Percentiles rank a stretch among this genome's conserved stretches.
These are phyloP conservation scores for Pichia sp. DNA, from an alignment of 1,139 yeast species.

Conservation along the genomic window DNA sequence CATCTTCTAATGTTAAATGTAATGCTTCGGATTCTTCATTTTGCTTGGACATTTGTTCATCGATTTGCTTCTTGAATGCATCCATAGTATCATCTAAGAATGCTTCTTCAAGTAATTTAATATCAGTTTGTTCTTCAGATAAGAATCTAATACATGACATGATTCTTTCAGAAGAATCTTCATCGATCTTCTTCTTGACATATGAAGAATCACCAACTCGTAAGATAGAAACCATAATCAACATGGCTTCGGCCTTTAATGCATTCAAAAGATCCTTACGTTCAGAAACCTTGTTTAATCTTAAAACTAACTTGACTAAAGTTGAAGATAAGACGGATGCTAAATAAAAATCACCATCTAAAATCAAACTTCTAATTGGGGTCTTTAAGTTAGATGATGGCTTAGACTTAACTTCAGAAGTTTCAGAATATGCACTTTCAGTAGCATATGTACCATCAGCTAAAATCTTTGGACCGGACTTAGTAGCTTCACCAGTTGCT, in stretches of 20 bases:
- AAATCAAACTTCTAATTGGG: slow-evolving; percentile 76
- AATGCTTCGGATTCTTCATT: slow-evolving; percentile 59
- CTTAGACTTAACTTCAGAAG: slow-evolving; percentile 31
- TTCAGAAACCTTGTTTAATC: slow-evolving; percentile 62
- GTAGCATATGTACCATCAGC: slow-evolving; percentile 99
- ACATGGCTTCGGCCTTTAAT: slow-evolving; percentile 90
- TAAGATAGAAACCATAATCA: slow-evolving; percentile 87
- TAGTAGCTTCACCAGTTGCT: slow-evolving; percentile 30
- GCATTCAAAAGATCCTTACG: slow-evolving; percentile 68
- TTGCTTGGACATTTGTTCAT: slow-evolving; percentile 53
- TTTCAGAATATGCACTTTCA: slow-evolving; percentile 69
- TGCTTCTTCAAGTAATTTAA: slow-evolving; percentile 56
- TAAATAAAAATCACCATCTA: slow-evolving; percentile 88
- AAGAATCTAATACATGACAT: slow-evolving; percentile 77
- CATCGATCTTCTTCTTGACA: slow-evolving; percentile 80
- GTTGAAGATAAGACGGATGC: slow-evolving; percentile 89
- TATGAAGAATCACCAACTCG: slow-evolving; percentile 86
- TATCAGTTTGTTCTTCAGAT: slow-evolving; percentile 51
- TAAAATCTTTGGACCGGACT: slow-evolving; percentile 75
- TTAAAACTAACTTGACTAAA: slow-evolving; percentile 80
- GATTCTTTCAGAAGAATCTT: slow-evolving; percentile 92
- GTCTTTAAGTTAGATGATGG: slow-evolving; percentile 45
- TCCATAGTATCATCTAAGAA: slow-evolving; percentile 86
- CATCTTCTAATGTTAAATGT: slow-evolving; percentile 71
- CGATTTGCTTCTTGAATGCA: slow-evolving; percentile 60